A percentile compares a stretch with the other conserved stretches of the same genome.
phyloP scores from a whole-genome alignment of 2,329 filamentous ascomycete genomes.

The Aureobasidium melanogenum region DNA sequence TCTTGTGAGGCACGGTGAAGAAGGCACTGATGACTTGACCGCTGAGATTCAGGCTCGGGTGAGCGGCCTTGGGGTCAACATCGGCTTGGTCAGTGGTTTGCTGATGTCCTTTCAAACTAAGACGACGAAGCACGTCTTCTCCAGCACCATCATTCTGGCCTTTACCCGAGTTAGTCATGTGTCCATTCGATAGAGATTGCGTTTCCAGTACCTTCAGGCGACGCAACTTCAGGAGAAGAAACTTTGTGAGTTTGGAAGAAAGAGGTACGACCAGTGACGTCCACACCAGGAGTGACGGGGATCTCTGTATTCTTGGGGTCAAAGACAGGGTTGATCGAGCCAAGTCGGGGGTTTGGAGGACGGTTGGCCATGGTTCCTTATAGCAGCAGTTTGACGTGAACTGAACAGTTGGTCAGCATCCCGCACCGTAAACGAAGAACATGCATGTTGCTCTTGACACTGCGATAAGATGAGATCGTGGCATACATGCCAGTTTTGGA shows the following conservation, averaged over 20 bases:
- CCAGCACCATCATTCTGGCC: constrained; percentile 18
- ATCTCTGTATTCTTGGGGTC: constrained; percentile 29
- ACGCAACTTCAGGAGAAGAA: constrained; percentile 13
- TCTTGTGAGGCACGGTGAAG: constrained; percentile 54
- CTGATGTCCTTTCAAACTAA: constrained; percentile 37
- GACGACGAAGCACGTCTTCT: constrained; percentile 44
- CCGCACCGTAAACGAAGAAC: background rate
- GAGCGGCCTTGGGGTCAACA: constrained; percentile 45
- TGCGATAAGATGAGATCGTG: background rate
- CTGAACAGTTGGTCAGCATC: background rate
- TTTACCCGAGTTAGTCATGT: background rate
- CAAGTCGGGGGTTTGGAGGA: constrained; percentile 6
- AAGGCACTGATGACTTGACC: constrained; percentile 56
- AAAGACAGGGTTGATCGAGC: constrained; percentile 30
- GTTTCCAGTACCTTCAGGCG: constrained; percentile 16
- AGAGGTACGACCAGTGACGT: constrained; percentile 26
- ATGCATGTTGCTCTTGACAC: background rate
- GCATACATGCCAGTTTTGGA: background rate
- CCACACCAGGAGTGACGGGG: constrained; percentile 36
- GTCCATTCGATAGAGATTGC: constrained; percentile 21
- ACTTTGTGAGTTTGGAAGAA: constrained; percentile 23
- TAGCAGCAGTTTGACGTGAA: background rate
- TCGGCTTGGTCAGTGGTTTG: constrained; percentile 36
- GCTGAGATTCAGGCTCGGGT: constrained; percentile 50
- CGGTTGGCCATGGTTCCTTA: background rate